Percentiles rank a stretch among this genome's conserved stretches.
These are phyloP conservation scores for Fusarium oligoseptatum DNA, from an alignment of 2,329 filamentous ascomycete genomes.

Conservation along the genomic window DNA sequence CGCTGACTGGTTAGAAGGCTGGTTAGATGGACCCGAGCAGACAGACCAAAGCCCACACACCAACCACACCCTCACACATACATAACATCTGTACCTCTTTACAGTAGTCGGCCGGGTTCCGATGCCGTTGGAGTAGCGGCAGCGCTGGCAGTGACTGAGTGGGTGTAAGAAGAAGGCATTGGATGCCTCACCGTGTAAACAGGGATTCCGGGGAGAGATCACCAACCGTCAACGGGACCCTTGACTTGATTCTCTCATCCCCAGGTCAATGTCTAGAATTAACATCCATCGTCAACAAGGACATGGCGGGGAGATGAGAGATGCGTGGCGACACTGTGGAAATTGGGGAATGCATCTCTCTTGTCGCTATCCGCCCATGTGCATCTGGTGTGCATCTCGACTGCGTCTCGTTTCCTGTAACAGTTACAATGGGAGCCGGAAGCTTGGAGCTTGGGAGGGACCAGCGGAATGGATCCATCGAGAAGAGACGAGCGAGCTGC, in stretches of 20 bases:
- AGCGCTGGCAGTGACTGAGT: conserved; percentile 33
- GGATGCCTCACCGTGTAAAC: conserved; percentile 39
- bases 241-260: conserved; percentile 16
- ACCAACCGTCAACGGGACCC: conserved; percentile 22
- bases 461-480: conserved; percentile 9
- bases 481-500: conserved; percentile 23
- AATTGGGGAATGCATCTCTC: conserved; percentile 27
- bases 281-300: conserved; percentile 19
- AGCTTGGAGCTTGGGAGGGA: conserved; percentile 16
- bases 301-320: conserved; percentile 16
- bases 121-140: conserved; percentile 41
- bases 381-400: conserved; percentile 33
- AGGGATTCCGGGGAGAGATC: conserved; percentile 27
- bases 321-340: conserved; percentile 17
- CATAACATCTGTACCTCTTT: conserved; percentile 37
- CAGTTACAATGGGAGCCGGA: conserved; percentile 20
- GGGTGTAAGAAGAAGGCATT: conserved; percentile 24
- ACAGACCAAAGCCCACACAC: conserved; percentile 43
- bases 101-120: conserved; percentile 43
- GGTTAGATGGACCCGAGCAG: conserved; percentile 43
- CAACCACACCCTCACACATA: conserved; percentile 43
- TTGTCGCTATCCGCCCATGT: conserved; percentile 37
- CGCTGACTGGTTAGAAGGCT: conserved; percentile 41
- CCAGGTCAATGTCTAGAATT: conserved; percentile 13
- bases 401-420: conserved; percentile 25